Evolutionary conservation across 495 filamentous ascomycete genomes (phyloP).

Genomic region (Aspergillus ostianus): DNA sequence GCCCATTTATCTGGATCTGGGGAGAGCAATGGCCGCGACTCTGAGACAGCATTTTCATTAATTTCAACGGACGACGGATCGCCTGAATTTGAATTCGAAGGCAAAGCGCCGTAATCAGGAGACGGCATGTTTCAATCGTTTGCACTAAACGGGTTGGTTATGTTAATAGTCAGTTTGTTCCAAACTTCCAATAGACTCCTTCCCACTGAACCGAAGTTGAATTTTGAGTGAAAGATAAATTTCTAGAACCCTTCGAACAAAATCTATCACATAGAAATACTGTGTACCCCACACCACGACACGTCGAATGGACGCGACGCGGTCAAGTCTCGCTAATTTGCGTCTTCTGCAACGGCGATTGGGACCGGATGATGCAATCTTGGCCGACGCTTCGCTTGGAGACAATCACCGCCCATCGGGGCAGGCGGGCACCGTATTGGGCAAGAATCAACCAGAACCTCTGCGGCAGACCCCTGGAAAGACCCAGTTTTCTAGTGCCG

Average conservation of each 20-base stretch:
- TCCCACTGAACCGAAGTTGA: no score
- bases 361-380: not conserved
- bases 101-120: not conserved
- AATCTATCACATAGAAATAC: not conserved
- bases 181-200: no score
- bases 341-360: not conserved
- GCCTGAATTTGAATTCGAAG: not conserved
- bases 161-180: not conserved
- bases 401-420: not conserved
- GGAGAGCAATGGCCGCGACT: slow-evolving; percentile 41
- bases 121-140: not conserved
- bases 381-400: not conserved
- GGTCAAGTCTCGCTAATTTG: not conserved
- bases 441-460: not conserved
- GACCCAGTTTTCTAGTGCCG: not conserved
- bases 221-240: no score
- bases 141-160: not conserved
- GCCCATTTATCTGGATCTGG: slow-evolving; percentile 32
- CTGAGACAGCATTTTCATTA: slow-evolving; percentile 3
- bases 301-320: not conserved
- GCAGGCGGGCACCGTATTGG: slow-evolving; percentile 8
- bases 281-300: no score
- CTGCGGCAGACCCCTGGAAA: not conserved
- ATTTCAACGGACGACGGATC: not conserved
- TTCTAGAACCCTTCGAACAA: not conserved